A percentile compares a stretch with the other conserved stretches of the same genome.
These are phyloP conservation scores for Cutaneotrichosporon sp. DNA, from an alignment of 1,284 basidiomycete species.

Conservation along the genomic window DNA sequence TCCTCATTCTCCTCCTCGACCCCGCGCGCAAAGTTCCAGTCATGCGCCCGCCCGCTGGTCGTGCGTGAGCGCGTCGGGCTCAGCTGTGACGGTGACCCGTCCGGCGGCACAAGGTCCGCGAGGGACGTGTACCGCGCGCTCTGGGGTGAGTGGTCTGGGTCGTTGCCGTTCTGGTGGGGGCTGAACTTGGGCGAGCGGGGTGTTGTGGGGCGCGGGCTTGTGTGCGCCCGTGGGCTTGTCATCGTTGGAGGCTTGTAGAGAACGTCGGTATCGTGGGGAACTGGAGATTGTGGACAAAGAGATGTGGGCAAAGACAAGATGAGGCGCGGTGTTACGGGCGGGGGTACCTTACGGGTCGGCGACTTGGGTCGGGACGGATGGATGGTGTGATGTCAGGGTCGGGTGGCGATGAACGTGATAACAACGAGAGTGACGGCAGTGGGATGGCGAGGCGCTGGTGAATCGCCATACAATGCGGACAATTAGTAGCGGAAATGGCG, in stretches of 20 bases:
- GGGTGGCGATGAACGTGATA: background rate
- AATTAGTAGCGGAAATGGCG: too few relatives aligned
- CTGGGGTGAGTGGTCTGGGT: background rate
- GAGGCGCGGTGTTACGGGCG: too few relatives aligned
- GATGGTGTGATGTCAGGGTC: background rate
- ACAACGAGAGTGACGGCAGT: too few relatives aligned
- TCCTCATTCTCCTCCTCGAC: background rate
- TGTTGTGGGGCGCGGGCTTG: background rate
- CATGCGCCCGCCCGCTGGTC: background rate
- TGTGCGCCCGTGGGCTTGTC: background rate
- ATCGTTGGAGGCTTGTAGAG: too few relatives aligned
- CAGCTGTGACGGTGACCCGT: background rate
- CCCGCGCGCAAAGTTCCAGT: slow-evolving; percentile 1
- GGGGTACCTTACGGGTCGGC: too few relatives aligned
- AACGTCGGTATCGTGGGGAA: too few relatives aligned
- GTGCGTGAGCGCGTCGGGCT: background rate
- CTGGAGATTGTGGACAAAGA: too few relatives aligned
- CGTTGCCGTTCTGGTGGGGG: background rate
- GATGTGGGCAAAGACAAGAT: too few relatives aligned
- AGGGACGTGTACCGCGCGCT: background rate
- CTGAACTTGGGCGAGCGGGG: background rate
- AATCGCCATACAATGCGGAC: too few relatives aligned
- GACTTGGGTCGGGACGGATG: background rate
- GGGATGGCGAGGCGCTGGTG: too few relatives aligned
- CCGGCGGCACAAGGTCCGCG: background rate